These are phyloP conservation scores for Eutrema japonicum DNA, from an alignment of 345 rosid species.

Conservation along the genomic window DNA sequence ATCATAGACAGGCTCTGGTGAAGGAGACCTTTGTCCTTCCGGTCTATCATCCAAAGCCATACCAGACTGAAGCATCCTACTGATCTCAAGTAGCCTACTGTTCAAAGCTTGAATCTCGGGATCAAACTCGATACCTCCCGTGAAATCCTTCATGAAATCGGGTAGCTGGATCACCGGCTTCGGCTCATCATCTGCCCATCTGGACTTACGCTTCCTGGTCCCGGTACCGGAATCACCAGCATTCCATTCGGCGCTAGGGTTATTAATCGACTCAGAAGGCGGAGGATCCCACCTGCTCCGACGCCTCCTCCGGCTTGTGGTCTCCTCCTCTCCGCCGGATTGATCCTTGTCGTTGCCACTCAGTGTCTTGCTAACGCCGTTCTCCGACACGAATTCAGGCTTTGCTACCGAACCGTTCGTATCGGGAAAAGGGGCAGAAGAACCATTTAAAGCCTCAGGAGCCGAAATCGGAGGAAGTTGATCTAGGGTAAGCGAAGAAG, in stretches of 20 bases:
- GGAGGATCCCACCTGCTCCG: constrained; percentile 90
- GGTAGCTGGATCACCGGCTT: constrained; percentile 87
- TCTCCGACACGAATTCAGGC: constrained; percentile 54
- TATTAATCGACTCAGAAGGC: constrained; percentile 51
- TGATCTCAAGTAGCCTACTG: constrained; percentile 80
- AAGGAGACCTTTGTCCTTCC: constrained; percentile 93
- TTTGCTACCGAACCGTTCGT: constrained; percentile 28
- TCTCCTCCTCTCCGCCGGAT: constrained; percentile 92
- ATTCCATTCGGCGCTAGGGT: constrained; percentile 37
- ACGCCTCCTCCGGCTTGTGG: constrained; percentile 68
- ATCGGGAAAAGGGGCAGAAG: constrained; percentile 5
- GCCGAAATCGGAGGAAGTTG: constrained; percentile 18
- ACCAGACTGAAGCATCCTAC: constrained; percentile 79
- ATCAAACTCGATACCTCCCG: constrained; percentile 94
- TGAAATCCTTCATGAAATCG: constrained; percentile 83
- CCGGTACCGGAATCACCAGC: constrained; percentile 55
- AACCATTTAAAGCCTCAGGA: constrained; percentile 25
- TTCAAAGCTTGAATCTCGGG: constrained; percentile 91
- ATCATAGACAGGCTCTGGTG: constrained; percentile 95
- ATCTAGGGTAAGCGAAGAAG: constrained; percentile 37
- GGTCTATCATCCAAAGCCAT: constrained; percentile 84
- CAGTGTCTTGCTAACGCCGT: constrained; percentile 59
- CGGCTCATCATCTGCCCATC: constrained; percentile 97
- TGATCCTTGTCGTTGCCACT: constrained; percentile 69
- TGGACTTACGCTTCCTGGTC: constrained; percentile 72